These are phyloP conservation scores for Mycosphaerella arachidis DNA, from an alignment of 2,329 filamentous ascomycete species.

Conservation along the genomic window DNA sequence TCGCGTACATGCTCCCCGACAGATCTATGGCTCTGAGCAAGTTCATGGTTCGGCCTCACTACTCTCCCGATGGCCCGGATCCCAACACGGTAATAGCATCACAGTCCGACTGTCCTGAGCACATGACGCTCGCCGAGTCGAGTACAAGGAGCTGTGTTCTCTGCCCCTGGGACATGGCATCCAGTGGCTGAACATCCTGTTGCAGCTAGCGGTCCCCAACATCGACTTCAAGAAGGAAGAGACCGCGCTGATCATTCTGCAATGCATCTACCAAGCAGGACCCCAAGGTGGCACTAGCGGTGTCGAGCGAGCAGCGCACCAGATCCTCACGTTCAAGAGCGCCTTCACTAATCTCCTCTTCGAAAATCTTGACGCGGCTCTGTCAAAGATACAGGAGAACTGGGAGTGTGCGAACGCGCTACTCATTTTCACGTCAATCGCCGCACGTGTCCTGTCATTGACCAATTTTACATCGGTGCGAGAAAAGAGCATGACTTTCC, in stretches of 20 bases:
- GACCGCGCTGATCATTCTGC: slow-evolving; percentile 47
- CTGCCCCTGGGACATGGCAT: slow-evolving; percentile 44
- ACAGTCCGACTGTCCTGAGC: slow-evolving; percentile 45
- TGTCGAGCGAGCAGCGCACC: no score
- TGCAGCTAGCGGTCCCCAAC: slow-evolving; percentile 49
- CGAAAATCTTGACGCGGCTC: slow-evolving; percentile 7
- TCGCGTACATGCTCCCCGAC: slow-evolving; percentile 36
- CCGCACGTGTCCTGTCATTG: slow-evolving; percentile 22
- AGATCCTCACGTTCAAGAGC: no score
- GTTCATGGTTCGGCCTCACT: slow-evolving; percentile 32
- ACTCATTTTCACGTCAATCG: slow-evolving; percentile 19
- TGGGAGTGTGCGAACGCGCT: slow-evolving; percentile 28
- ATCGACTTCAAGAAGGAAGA: slow-evolving; percentile 57
- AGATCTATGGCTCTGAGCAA: slow-evolving; percentile 31
- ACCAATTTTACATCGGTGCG: background rate
- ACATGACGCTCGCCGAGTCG: slow-evolving; percentile 51
- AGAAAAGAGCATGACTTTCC: slow-evolving; percentile 8
- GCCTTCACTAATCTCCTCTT: slow-evolving; percentile 3
- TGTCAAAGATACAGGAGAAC: slow-evolving; percentile 24
- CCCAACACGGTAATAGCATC: slow-evolving; percentile 40
- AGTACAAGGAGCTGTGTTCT: slow-evolving; percentile 51
- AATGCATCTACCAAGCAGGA: slow-evolving; percentile 54
- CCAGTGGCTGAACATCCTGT: slow-evolving; percentile 47
- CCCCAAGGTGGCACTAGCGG: slow-evolving; percentile 32
- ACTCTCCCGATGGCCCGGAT: slow-evolving; percentile 11